Evolutionary conservation across 495 filamentous ascomycete species (phyloP), one percentile per base, ranked within the genome.

Genomic region (Aspergillus haitiensis): DNA sequence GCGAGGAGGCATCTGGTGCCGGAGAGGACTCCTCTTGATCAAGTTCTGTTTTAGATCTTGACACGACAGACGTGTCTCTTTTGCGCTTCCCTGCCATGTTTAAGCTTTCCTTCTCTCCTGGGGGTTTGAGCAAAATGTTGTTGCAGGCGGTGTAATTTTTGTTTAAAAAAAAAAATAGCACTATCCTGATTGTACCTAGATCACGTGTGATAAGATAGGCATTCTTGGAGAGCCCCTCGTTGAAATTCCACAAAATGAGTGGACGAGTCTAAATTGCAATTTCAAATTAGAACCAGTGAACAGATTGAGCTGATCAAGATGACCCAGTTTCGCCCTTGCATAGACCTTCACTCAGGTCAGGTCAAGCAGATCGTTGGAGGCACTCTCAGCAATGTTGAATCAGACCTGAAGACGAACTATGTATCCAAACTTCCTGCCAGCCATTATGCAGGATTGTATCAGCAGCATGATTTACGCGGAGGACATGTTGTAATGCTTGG

Each of bases 341-440:
- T 98, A 72, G 94, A 98, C 75, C 82, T 98, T 32, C 94, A 98
- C 76, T 86, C 92, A 8, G 95, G 95, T 7, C 84, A 90, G 70
- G 94, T 98, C 33, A 98, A 98, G 78, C 94, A 98, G 75, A 98
- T 98, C 65, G 93, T 98, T 39, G 94, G 94, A 53, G 93, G 93
- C 45, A 97, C 94, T 1, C 81, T 98, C 62, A 88, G 84, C 69
- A 82, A 81, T 64, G 75, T 82, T 0, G 81, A 81, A 18, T 64
- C 79, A 27, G 81, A 84, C 51, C 81, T 98, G 59, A 87, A 89
- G 72, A 98, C 94, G 57, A 98, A 98, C 72, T 91, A 90, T 73
- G 84, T 95, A 33, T 97, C 94, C 3, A 82, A 84, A 12, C 86
- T 91, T 45, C 87, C 94, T 6, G 84, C 95, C 4, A 79, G 83